Evolutionary conservation across 768 basidiomycete species (phyloP).

Genomic region (Auricularia sp.): DNA sequence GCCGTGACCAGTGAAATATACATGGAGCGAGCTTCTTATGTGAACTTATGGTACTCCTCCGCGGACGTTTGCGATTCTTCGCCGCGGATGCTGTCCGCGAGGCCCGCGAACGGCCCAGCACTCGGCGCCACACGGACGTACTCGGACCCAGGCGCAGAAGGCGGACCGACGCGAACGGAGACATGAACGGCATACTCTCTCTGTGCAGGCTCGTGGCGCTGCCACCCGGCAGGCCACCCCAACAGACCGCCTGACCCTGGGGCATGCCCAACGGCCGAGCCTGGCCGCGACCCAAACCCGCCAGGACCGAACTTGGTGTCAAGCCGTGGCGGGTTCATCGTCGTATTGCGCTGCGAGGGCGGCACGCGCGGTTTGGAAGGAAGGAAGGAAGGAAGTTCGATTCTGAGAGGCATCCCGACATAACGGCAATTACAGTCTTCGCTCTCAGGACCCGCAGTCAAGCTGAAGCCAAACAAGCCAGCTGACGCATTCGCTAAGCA

Average conservation of each 20-base stretch:
- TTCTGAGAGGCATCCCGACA: background rate
- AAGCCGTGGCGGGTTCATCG: background rate
- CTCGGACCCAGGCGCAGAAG: conserved; percentile 2
- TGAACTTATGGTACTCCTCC: no score
- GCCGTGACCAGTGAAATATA: no score
- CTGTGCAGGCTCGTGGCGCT: background rate
- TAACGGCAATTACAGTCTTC: background rate
- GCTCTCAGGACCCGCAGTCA: background rate
- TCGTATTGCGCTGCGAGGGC: background rate
- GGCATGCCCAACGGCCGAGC: background rate
- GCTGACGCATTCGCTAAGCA: background rate
- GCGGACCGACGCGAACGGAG: conserved; percentile 25
- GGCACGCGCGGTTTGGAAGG: background rate
- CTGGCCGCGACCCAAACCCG: background rate
- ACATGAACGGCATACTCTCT: conserved; percentile 50
- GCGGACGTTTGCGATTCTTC: no score
- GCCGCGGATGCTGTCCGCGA: no score
- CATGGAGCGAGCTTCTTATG: no score
- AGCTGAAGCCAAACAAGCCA: background rate
- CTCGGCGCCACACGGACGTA: background rate
- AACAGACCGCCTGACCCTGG: background rate
- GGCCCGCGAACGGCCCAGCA: background rate
- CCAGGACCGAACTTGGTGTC: background rate
- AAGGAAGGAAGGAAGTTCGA: background rate
- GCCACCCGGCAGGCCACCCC: background rate